Evolutionary conservation across 805 yeast genomes (phyloP).

Genomic region (Suhomyces xylopsoci): DNA sequence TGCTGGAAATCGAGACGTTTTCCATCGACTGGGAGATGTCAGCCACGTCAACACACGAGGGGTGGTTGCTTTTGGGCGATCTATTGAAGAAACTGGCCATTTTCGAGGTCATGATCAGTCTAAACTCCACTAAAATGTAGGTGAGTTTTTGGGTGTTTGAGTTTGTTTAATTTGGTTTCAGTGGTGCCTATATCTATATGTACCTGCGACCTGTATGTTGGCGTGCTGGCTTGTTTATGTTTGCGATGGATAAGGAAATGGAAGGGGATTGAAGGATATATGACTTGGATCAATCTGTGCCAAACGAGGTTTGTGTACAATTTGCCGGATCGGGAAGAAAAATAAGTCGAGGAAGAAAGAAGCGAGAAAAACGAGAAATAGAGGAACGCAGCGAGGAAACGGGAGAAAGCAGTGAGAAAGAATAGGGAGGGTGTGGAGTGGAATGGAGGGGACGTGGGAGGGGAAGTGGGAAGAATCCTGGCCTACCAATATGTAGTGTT

Average conservation of each 20-base stretch:
- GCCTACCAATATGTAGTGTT: no score
- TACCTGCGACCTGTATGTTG: background rate
- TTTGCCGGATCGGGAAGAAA: background rate
- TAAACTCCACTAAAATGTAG: background rate
- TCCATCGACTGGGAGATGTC: slow-evolving; percentile 43
- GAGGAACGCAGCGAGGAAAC: background rate
- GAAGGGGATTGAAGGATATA: background rate
- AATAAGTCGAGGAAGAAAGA: background rate
- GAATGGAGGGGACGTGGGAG: no score
- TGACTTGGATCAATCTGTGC: background rate
- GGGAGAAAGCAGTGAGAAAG: background rate
- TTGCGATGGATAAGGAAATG: background rate
- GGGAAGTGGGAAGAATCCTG: no score
- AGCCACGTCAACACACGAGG: slow-evolving; percentile 24
- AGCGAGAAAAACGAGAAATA: background rate
- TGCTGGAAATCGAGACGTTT: slow-evolving; percentile 36
- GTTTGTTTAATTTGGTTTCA: no score
- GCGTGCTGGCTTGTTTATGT: slow-evolving; percentile 1
- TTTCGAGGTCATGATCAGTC: slow-evolving; percentile 5
- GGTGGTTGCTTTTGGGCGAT: slow-evolving; percentile 15
- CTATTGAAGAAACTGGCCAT: slow-evolving; percentile 17
- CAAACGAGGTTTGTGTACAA: background rate
- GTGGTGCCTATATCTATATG: background rate
- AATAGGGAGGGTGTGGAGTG: background rate
- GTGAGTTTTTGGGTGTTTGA: background rate